Percentiles rank a stretch among this genome's conserved stretches.
Evolutionary conservation across 257 asterid species (phyloP).

Genomic region (Haberlea rhodopensis): DNA sequence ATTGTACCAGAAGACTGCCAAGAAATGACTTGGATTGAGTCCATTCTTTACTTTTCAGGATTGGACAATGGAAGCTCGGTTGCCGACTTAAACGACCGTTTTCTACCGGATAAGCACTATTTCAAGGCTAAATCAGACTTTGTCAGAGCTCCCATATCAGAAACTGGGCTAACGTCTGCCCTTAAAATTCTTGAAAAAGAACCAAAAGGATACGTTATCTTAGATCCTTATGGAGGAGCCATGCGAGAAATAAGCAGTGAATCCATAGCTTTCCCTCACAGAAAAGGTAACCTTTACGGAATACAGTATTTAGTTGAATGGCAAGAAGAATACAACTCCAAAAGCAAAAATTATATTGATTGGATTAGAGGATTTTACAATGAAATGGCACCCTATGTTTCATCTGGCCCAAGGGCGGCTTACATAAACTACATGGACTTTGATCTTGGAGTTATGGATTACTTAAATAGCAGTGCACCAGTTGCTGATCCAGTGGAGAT

Average conservation of each 20-base stretch:
- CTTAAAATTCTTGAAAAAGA: slow-evolving; percentile 42
- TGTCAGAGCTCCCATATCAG: slow-evolving; percentile 43
- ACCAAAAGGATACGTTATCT: slow-evolving; percentile 58
- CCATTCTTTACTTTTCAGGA: slow-evolving; percentile 60
- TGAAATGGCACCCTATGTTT: slow-evolving; percentile 50
- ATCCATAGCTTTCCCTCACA: slow-evolving; percentile 69
- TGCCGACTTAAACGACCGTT: slow-evolving; percentile 42
- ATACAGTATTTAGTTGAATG: slow-evolving; percentile 67
- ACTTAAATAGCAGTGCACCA: neutral
- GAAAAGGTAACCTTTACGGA: slow-evolving; percentile 59
- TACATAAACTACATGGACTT: slow-evolving; percentile 74
- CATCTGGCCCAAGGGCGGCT: slow-evolving; percentile 58
- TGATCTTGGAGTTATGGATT: slow-evolving; percentile 58
- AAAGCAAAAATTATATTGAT: slow-evolving; percentile 34
- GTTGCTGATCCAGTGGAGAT: slow-evolving; percentile 42
- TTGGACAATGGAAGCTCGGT: slow-evolving; percentile 31
- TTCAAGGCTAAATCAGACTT: slow-evolving; percentile 78
- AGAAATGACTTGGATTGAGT: slow-evolving; percentile 74
- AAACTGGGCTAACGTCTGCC: slow-evolving; percentile 28
- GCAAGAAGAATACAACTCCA: slow-evolving; percentile 32
- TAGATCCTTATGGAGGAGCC: slow-evolving; percentile 75
- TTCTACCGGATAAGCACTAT: slow-evolving; percentile 34
- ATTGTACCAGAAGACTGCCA: slow-evolving; percentile 35
- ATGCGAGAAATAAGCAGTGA: slow-evolving; percentile 51
- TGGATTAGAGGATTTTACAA: slow-evolving; percentile 64